Conservation (phyloP, 208 protist genomes). For the Angomonas desouzai region DNA sequence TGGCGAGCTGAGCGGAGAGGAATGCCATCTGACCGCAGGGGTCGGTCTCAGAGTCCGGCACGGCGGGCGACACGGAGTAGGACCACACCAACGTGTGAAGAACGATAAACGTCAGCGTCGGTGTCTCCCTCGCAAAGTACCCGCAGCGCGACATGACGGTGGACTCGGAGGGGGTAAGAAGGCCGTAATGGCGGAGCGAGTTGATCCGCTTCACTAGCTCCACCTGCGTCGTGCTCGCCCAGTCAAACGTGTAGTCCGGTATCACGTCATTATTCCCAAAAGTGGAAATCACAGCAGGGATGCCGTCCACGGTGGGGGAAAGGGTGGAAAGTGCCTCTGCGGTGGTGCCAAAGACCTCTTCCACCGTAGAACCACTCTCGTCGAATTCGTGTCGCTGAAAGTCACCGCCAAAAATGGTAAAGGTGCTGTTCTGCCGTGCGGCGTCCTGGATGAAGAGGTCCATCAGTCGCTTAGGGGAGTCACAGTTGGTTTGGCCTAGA, state of each 20-base stretch:
- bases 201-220: constrained; percentile 23
- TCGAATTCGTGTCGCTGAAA: constrained; percentile 61
- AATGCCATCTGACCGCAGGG: constrained; percentile 75
- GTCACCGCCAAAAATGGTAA: constrained; percentile 53
- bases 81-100: constrained; percentile 78
- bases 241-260: constrained; percentile 62
- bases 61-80: constrained; percentile 22
- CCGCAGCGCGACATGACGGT: constrained; percentile 41
- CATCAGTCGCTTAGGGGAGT: constrained; percentile 49
- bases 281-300: constrained; percentile 22
- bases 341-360: constrained; percentile 21
- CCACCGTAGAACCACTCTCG: constrained; percentile 18
- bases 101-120: constrained; percentile 42
- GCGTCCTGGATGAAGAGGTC: constrained; percentile 37
- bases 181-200: constrained; percentile 18
- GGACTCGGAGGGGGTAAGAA: constrained; percentile 34
- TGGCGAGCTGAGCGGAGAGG: constrained; percentile 32
- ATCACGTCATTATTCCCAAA: constrained; percentile 82
- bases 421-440: constrained; percentile 21
- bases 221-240: constrained; percentile 8
- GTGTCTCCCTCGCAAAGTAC: constrained; percentile 44
- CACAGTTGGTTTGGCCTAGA: constrained; percentile 43
- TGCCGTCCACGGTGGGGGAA: constrained; percentile 13
- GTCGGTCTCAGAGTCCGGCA: constrained; percentile 42
- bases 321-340: constrained; percentile 12